Base-by-base conservation (phyloP, 768 basidiomycete genomes). In the Xerocomellus chrysenteron region DNA sequence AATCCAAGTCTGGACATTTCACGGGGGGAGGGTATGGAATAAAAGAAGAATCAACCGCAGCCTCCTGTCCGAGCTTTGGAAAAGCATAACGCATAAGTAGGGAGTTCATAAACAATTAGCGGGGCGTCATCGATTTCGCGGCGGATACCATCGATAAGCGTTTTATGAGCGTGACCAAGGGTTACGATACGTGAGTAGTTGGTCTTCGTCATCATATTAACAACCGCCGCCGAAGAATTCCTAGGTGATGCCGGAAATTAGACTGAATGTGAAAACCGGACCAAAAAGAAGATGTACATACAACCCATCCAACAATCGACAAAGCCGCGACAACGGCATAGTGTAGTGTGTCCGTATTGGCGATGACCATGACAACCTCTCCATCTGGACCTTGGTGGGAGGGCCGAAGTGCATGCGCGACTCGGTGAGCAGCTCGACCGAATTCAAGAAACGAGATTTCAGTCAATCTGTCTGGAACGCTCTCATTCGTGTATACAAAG, bases 221-320 rank as follows among this genome's bases (percentile, higher is more conserved):
- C 48, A 11, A 73, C 33, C 0, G 81, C 82, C 2, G 74, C 71
- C 0, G 76, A 65, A 1, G 80, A 79, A 63, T 80, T 82, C 54
- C 76, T 60, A 1, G 75, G 65, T 0, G 75, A 76, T 17, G 74
- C 67, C 10, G 67, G 71, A 45, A 80, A 79, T n/a, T 67, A 40
- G 13, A 50, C 5, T 9, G 14, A 39, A 40, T 8, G 68, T 61
- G 19, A 74, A 60, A 72, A 58, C 1, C 68, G 59, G 11, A 14
- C 16, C 4, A 32, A 14, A 51, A 35, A 69, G 74, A 19, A 72
- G 51, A 28, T 68, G 26, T 3, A 63, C 55, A 21, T 21, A 72
- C 72, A 0, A 70, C 50, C 55, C 70, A 73, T 19, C 77, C 79
- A 8, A 78, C 77, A 10, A 75, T 64, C 2, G 77, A 65, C 43